Evolutionary conservation across 2,329 filamentous ascomycete genomes (phyloP), one percentile per base, ranked within the genome.

Genomic region (Metarhizium sp.): DNA sequence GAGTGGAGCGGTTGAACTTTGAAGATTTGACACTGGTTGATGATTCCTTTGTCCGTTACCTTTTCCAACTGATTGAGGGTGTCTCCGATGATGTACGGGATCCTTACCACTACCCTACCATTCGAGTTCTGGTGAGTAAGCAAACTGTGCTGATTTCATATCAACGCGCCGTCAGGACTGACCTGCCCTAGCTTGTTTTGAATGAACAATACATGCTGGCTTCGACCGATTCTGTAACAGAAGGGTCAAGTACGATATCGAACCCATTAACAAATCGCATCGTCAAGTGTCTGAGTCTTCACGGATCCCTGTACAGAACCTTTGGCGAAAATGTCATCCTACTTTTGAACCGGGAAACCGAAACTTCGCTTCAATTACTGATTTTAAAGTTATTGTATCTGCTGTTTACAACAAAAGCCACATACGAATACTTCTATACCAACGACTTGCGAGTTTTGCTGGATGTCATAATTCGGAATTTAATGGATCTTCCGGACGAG

Each of bases 161-260:
- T 25, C 40, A 34, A 25, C 14, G 10, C 38, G 7, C 38, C 11
- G n/a, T 13, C 50, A 43, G 51, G 42, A 55, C 63, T 66, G 52
- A 67, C 61, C 38, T 7, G 4, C 11, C 50, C 52, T 61, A 95
- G 90, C 81, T 99, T 63, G 92, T 97, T 32, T 74, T 99, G 60
- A 99, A 99, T 71, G 94, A 99, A 71, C 94, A 99, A 71, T 99
- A 96, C 71, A 95, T 99, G 88, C 85, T 97, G 55, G 78, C 83
- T 20, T 82, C 76, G 62, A 88, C 79, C 57, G 81, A 77, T 34
- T 69, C 75, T 3, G 72, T 72, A 20, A 66, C 68, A 38, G 72
- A 76, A 42, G 14, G 45, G 8, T 52, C 62, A 16, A 55, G 58
- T 10, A 67, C 74, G n/a, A 66, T 65, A 13, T 60, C 75, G 10